Evolutionary conservation across 495 filamentous ascomycete species (phyloP), one percentile per base, ranked within the genome.

Genomic region (Saxophila tyrrhenica): DNA sequence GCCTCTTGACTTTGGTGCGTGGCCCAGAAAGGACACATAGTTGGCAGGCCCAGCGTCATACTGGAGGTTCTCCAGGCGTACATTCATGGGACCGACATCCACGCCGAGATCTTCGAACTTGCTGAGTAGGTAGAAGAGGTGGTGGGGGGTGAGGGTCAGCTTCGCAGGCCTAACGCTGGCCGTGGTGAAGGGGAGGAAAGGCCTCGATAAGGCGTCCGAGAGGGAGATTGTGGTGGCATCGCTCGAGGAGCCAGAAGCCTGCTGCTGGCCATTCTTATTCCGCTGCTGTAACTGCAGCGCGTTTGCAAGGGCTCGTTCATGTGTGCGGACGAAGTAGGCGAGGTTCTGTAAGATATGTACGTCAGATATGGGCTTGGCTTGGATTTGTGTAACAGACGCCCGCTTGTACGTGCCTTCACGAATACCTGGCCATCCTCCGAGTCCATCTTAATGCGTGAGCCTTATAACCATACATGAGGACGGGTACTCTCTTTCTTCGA

Each of bases 261-360:
- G 48, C 46, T 49, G 50, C 20, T 35, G 46, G 73, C 69, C 82
- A 83, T 89, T 76, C 67, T 78, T 83, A 55, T 70, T 68, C 16
- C 71, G 76, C 60, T 87, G 86, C 62, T 79, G 81, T 51, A 90
- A 75, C 66, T 95, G 92, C 32, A 96, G 75, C 57, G 92, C 91
- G 71, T 97, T 97, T 59, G 92, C 92, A 55, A 98, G 80, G 23
- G 89, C 92, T 72, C 94, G 95, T 69, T 98, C 92, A 71, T 98
- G 88, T 32, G 89, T 95, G 52, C 91, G 87, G 66, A 98, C 89
- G 72, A 94, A 97, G 68, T 82, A 84, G 59, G 91, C 89, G 58
- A 98, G 78, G 73, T 92, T 92, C 90, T 95, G 54, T 21, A 17
- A n/a, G 24, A 1, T 49, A 57, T 24, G 22, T 19, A 39, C 17